Evolutionary conservation across 345 rosid species (phyloP), one percentile per base, ranked within the genome.

Genomic region (Punica granatum): DNA sequence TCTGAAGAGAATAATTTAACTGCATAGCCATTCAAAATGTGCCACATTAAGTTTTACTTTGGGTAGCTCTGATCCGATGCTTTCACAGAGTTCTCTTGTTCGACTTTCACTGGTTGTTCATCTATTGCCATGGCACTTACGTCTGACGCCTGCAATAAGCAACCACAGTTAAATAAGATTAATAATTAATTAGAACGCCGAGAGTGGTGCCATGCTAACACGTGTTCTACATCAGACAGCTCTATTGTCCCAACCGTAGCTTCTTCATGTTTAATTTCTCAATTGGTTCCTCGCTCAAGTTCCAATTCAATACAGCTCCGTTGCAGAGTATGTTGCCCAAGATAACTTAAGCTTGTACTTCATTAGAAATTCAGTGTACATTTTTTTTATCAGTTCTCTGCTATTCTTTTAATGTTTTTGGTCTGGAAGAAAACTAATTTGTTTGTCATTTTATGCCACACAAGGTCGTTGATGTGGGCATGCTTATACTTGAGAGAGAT

Each of bases 101-200:
- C 97, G 63, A 78, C 74, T 77, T 88, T 90, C 74, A 85, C 75
- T 69, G 72, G 72, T 68, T 86, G 72, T 63, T 85, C 98, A 72
- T 86, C 96, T 43, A 84, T 75, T 63, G 81, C 76, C 89, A 86
- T 80, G 9, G 90, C 70, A 69, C 72, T 78, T 33, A 65, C 61
- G 65, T 83, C 90, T 44, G 66, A 36, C 60, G 71, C 82, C 96
- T 92, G 88, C 77, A 78, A 73, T 66, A 41, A 33, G 23, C 18
- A 67, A 53, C n/a, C 44, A 23, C 8, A 46, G 8, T 30, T 19
- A 61, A 10, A 64, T 26, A 30, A 26, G 19, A 37, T 37, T 11
- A 37, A 37, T 37, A 37, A 4, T n/a, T 4, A n/a, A 0, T 28
- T 1, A 56, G 19, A 14, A 51, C 8, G 33, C 34, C 4, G 61